These are phyloP conservation scores for Chondrostereum purpureum DNA, from an alignment of 1,284 basidiomycete species.

Conservation along the genomic window DNA sequence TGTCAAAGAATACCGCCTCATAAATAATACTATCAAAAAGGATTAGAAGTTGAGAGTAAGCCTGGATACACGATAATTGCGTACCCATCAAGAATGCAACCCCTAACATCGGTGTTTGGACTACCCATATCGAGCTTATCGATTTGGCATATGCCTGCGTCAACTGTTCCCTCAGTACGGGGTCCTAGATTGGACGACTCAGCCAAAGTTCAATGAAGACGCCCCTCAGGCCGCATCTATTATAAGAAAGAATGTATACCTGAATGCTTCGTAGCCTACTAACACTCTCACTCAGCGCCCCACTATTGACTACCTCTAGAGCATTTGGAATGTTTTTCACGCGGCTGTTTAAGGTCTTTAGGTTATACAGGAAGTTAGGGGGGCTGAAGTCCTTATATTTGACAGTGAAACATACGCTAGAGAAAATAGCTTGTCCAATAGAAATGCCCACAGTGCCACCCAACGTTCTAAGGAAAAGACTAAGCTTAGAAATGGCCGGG, in stretches of 20 bases:
- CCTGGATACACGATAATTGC: too few species aligned
- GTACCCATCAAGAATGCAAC: conserved; percentile 54
- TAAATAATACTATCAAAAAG: not conserved
- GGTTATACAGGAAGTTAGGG: too few species aligned
- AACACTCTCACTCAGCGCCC: conserved; percentile 52
- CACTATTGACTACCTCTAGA: conserved; percentile 43
- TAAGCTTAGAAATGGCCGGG: not conserved
- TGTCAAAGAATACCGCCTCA: not conserved
- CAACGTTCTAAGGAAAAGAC: conserved; percentile 39
- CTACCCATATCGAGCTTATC: conserved; percentile 69
- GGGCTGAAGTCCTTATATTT: not conserved
- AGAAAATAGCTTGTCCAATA: conserved; percentile 63
- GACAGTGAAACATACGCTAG: conserved; percentile 38
- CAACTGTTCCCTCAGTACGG: conserved; percentile 39
- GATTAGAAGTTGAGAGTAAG: too few species aligned
- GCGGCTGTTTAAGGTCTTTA: conserved; percentile 43
- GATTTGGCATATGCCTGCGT: conserved; percentile 67
- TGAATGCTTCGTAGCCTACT: conserved; percentile 45
- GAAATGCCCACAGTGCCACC: conserved; percentile 77
- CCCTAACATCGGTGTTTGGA: conserved; percentile 56
- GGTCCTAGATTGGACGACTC: conserved; percentile 33
- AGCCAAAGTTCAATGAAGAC: not conserved
- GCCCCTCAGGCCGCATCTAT: too few species aligned
- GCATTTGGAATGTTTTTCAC: conserved; percentile 41
- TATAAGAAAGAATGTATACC: conserved; percentile 31